Percentiles rank a stretch among this genome's conserved stretches.
These are phyloP conservation scores for Entophlyctis luteolus DNA, from an alignment of 192 early-diverging fungal genomes.

Conservation along the genomic window DNA sequence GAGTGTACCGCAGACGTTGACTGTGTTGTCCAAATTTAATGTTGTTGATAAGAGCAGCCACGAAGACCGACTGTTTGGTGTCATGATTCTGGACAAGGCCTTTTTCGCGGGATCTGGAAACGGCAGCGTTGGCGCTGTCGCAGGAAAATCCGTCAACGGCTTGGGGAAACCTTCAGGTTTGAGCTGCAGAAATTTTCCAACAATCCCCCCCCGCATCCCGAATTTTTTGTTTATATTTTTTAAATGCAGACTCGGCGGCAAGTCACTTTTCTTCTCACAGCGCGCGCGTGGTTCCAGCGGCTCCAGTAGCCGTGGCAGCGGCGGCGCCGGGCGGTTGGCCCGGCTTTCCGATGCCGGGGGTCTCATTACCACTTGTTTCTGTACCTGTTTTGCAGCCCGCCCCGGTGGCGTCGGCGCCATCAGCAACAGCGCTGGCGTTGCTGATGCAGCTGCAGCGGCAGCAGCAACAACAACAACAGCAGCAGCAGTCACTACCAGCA, in stretches of 20 bases:
- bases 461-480: neutral
- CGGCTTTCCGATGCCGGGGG: neutral
- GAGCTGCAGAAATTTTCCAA: neutral
- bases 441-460: constrained; percentile 14
- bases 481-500: neutral
- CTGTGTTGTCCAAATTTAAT: constrained; percentile 39
- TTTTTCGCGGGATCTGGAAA: constrained; percentile 10
- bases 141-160: neutral
- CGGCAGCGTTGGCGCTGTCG: neutral
- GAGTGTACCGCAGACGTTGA: constrained; percentile 54
- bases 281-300: too few relatives aligned
- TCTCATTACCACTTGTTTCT: neutral
- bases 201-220: neutral
- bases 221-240: neutral
- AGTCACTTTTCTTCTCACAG: too few relatives aligned
- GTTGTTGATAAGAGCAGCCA: constrained; percentile 19
- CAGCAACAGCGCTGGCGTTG: neutral
- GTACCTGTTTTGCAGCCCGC: neutral
- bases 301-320: neutral
- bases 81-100: constrained; percentile 56
- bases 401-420: neutral
- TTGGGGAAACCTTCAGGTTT: neutral
- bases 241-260: neutral
- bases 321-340: neutral
- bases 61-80: constrained; percentile 56